A percentile compares a stretch with the other conserved stretches of the same genome.
These are phyloP conservation scores for Geotrichum macrosporum DNA, from an alignment of 1,139 yeast species.

Conservation along the genomic window DNA sequence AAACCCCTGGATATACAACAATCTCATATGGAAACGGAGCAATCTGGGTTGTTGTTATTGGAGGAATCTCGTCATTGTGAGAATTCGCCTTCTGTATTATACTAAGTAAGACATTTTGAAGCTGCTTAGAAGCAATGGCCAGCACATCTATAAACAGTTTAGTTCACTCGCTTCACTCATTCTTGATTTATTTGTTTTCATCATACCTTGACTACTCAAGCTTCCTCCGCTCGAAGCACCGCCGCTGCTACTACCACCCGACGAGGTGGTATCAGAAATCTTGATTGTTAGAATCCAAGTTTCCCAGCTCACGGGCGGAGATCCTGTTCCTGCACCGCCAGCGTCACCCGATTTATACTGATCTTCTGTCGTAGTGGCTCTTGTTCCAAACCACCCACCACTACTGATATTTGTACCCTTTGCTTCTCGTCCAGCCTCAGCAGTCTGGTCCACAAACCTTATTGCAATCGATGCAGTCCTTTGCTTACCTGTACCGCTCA, in stretches of 20 bases:
- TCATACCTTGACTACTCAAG: not conserved
- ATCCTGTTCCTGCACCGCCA: constrained; percentile 31
- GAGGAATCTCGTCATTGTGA: constrained; percentile 66
- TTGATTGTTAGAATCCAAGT: constrained; percentile 44
- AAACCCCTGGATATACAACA: constrained; percentile 30
- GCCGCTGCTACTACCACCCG: no score
- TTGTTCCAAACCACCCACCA: constrained; percentile 36
- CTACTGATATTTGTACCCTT: no score
- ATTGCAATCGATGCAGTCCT: not conserved
- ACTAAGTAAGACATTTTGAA: constrained; percentile 44
- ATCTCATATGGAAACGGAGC: constrained; percentile 63
- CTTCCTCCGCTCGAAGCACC: no score
- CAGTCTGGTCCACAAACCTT: not conserved
- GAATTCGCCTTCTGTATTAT: constrained; percentile 52
- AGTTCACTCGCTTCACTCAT: no score
- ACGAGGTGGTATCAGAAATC: constrained; percentile 30
- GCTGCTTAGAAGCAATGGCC: constrained; percentile 24
- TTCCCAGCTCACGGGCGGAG: no score
- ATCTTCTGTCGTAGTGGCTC: constrained; percentile 36
- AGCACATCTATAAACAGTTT: constrained; percentile 1
- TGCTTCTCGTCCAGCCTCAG: constrained; percentile 30
- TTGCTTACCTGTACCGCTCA: no score
- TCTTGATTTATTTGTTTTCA: no score
- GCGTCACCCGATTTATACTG: no score
- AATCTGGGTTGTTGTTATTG: constrained; percentile 61